phyloP scores from a whole-genome alignment of 805 yeast species.

The Lachancea mirantina region DNA sequence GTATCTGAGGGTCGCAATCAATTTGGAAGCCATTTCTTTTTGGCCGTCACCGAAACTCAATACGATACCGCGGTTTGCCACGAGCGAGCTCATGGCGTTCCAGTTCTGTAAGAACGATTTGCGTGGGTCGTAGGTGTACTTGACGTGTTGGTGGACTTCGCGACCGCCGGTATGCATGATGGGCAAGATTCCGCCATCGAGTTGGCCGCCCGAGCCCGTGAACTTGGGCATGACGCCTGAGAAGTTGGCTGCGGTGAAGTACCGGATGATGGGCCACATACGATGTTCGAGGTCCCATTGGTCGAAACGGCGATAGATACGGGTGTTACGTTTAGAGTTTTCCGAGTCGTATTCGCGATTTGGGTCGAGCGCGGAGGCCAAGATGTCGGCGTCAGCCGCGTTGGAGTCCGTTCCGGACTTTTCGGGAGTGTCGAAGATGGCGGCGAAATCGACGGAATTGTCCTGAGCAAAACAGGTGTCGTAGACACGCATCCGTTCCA shows the following conservation, averaged over 20 bases:
- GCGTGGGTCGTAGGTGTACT: constrained; percentile 9
- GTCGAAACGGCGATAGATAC: constrained; percentile 8
- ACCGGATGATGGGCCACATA: constrained; percentile 19
- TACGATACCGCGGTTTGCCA: constrained; percentile 18
- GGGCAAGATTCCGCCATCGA: constrained; percentile 13
- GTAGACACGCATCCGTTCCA: constrained; percentile 18
- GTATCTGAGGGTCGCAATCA: constrained; percentile 37
- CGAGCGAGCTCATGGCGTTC: constrained; percentile 12
- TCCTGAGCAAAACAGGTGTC: constrained; percentile 16
- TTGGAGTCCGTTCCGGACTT: background rate
- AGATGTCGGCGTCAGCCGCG: background rate
- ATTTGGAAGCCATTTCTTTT: constrained; percentile 23
- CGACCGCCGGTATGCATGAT: background rate
- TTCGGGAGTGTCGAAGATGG: background rate
- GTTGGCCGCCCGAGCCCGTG: constrained; percentile 9
- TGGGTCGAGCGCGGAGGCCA: background rate
- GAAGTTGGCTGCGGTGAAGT: constrained; percentile 10
- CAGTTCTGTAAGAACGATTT: constrained; percentile 17
- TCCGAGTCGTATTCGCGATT: background rate
- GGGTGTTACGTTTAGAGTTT: background rate
- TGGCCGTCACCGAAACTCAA: constrained; percentile 21
- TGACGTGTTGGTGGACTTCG: background rate
- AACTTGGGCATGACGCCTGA: constrained; percentile 13
- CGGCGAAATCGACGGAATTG: constrained; percentile 4
- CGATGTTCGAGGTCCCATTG: constrained; percentile 20